phyloP scores from a whole-genome alignment of 805 yeast genomes.

The Komagataella pastoris region DNA sequence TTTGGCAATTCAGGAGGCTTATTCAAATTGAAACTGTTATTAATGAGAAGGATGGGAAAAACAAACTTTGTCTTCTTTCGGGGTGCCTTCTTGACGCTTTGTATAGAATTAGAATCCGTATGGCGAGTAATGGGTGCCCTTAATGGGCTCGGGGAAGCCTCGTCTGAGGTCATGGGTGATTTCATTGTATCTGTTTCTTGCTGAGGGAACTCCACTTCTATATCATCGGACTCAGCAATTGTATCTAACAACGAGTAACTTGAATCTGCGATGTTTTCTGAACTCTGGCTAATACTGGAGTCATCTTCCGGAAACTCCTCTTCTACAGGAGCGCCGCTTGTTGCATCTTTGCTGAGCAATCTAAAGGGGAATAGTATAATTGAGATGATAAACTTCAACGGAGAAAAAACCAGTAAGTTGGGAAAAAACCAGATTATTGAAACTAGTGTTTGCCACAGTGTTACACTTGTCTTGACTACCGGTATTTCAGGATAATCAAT shows the following conservation, averaged over 20 bases:
- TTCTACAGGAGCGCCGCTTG: not conserved
- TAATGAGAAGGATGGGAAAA: constrained; percentile 20
- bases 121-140: not conserved
- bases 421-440: constrained; percentile 31
- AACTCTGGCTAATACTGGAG: not conserved
- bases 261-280: constrained; percentile 1
- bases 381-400: constrained; percentile 33
- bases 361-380: constrained; percentile 44
- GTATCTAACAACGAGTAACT: constrained; percentile 10
- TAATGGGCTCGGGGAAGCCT: not conserved
- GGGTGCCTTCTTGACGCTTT: constrained; percentile 6
- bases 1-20: constrained; percentile 17
- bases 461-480: not conserved
- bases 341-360: constrained; percentile 12
- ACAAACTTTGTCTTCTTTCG: constrained; percentile 11
- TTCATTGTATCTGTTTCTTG: constrained; percentile 18
- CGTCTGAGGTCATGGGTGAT: constrained; percentile 12
- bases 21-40: constrained; percentile 13
- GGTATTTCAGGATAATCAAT: not conserved
- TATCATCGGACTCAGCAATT: constrained; percentile 17
- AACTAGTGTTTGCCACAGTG: not conserved
- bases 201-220: constrained; percentile 16
- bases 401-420: constrained; percentile 34
- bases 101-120: not conserved
- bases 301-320: not conserved